Base-by-base conservation (phyloP, 2,329 filamentous ascomycete genomes). In the Plectosphaerella cucumerina region DNA sequence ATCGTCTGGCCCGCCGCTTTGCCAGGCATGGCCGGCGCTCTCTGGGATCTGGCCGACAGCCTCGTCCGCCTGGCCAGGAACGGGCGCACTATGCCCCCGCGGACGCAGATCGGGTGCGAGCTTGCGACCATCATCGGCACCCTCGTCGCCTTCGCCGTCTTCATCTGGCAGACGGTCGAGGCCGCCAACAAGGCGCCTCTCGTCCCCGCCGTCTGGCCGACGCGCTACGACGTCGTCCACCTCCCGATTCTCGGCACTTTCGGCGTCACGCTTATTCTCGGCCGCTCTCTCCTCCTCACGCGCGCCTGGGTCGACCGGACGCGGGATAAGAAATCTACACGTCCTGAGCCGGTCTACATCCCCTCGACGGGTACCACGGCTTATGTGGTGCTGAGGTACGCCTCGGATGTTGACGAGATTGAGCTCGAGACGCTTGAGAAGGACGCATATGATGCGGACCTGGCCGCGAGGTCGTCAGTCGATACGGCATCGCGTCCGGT, bases 271-370 rank as follows among this genome's bases (percentile, higher is more conserved):
- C 14, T 15, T n/a, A 10, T 37, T n/a, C 35, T 59, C 10, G 44
- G 60, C 2, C 59, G 58, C 26, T 60, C 62, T 35, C 46, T 56
- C 44, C 57, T 65, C 22, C 64, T 62, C 45, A 49, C 63, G 12
- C 58, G 62, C 22, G 59, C 59, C 48, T 64, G 61, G 44, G 39
- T 62, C 9, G 61, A 65, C 17, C 53, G 52, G 26, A 26, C 44
- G 6, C 49, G 53, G 17, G 54, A 53, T 34, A 53, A 54, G 46
- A 53, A 50, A 21, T 50, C 48, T 39, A 45, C 51, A n/a, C 53
- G 52, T 9, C 57, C 57, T 2, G 50, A 53, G 17, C 54, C 58
- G 26, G 58, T 58, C 52, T 59, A 55, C 43, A 54, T 57, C 6
- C 54, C 54, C 41, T 52, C 54, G 18, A 59, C 57, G 11, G 57